These are phyloP conservation scores for Potentilla sterilis DNA, from an alignment of 306 rosid genomes.

Conservation along the genomic window DNA sequence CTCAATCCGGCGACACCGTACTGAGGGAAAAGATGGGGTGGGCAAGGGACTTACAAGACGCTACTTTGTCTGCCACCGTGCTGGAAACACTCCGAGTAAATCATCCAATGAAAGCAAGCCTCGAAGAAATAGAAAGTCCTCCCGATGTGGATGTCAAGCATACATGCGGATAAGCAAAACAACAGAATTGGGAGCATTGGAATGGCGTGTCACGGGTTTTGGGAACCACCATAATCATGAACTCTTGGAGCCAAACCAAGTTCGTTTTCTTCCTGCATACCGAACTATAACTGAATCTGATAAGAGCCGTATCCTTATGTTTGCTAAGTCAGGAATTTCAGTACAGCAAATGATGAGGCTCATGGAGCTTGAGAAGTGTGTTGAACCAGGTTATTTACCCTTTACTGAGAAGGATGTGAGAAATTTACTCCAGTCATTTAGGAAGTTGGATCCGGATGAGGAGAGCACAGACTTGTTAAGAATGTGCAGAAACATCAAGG, in stretches of 20 bases:
- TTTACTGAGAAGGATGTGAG: constrained; percentile 97
- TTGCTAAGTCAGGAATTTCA: constrained; percentile 92
- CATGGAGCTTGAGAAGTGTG: constrained; percentile 94
- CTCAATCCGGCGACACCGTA: constrained; percentile 89
- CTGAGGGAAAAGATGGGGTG: constrained; percentile 94
- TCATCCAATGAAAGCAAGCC: constrained; percentile 69
- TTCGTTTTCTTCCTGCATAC: constrained; percentile 97
- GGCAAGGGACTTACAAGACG: constrained; percentile 95
- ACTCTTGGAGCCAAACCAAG: constrained; percentile 90
- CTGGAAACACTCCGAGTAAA: constrained; percentile 89
- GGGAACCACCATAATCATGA: constrained; percentile 93
- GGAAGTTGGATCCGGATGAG: constrained; percentile 88
- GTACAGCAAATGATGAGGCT: constrained; percentile 99
- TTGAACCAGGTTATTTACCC: constrained; percentile 87
- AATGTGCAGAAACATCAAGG: constrained; percentile 90
- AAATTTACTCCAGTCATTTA: constrained; percentile 81
- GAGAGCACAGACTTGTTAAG: constrained; percentile 78
- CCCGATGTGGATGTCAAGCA: constrained; percentile 94
- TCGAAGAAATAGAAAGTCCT: constrained; percentile 87
- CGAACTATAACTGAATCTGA: constrained; percentile 85
- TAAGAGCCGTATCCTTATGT: constrained; percentile 84
- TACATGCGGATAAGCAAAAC: constrained; percentile 92
- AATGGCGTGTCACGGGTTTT: constrained; percentile 96
- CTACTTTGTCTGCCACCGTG: constrained; percentile 94
- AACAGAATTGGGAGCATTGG: constrained; percentile 72